Conservation (phyloP, 768 basidiomycete species). For the Termitomyces bulborhizus region DNA sequence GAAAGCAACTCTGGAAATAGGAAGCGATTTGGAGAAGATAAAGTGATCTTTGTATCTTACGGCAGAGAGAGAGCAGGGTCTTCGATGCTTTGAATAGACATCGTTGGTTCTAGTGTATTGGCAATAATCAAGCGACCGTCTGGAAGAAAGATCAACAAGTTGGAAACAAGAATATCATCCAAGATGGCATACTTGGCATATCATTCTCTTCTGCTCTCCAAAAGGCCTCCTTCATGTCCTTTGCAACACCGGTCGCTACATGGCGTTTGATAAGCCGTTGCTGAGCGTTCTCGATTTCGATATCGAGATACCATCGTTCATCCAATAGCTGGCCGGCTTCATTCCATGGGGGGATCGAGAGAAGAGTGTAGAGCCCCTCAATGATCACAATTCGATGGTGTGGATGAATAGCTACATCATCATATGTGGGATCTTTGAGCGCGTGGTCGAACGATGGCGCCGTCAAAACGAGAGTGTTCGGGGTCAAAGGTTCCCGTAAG, state of each 20-base stretch:
- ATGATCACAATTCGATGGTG: slow-evolving; percentile 76
- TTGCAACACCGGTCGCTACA: slow-evolving; percentile 70
- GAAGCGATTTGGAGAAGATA: neutral
- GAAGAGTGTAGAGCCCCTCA: slow-evolving; percentile 85
- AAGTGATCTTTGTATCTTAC: neutral
- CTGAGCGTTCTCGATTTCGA: slow-evolving; percentile 50
- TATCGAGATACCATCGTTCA: slow-evolving; percentile 70
- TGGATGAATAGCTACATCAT: slow-evolving; percentile 51
- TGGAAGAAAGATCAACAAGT: slow-evolving; percentile 13
- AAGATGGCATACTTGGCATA: slow-evolving; percentile 51
- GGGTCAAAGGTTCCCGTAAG: slow-evolving; percentile 36
- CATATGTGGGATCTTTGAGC: slow-evolving; percentile 73
- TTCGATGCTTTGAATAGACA: slow-evolving; percentile 28
- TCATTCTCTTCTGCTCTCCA: slow-evolving; percentile 77
- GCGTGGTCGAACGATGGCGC: slow-evolving; percentile 88
- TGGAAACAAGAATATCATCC: neutral
- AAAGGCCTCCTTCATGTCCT: slow-evolving; percentile 53
- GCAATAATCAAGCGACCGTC: slow-evolving; percentile 40
- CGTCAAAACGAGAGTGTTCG: slow-evolving; percentile 28
- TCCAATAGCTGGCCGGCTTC: slow-evolving; percentile 61
- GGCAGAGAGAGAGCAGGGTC: neutral
- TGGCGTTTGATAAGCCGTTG: slow-evolving; percentile 65
- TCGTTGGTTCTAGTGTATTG: slow-evolving; percentile 41
- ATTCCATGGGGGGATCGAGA: slow-evolving; percentile 69
- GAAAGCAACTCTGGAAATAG: too few relatives aligned